Evolutionary conservation across 768 basidiomycete species (phyloP).

Genomic region (Termitomyces sp.): DNA sequence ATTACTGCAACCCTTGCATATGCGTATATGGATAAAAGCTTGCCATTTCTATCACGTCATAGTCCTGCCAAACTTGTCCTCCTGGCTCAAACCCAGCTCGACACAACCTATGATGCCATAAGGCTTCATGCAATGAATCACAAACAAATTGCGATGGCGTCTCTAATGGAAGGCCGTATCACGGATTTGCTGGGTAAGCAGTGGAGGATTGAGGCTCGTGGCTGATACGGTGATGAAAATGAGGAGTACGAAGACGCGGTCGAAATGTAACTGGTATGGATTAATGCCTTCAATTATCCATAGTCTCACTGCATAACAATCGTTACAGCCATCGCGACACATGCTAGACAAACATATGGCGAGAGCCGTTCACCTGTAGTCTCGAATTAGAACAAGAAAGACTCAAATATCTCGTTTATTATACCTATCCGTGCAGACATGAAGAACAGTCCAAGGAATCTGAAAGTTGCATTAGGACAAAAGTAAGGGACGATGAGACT

Average conservation of each 20-base stretch:
- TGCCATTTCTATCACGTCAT: neutral
- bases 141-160: too few species aligned
- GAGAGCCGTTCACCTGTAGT: constrained; percentile 85
- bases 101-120: neutral
- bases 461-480: constrained; percentile 24
- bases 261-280: neutral
- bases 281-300: neutral
- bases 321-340: constrained; percentile 86
- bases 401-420: constrained; percentile 15
- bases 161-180: neutral
- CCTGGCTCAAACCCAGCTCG: neutral
- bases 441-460: constrained; percentile 90
- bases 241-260: neutral
- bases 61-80: neutral
- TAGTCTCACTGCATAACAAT: constrained; percentile 38
- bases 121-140: neutral
- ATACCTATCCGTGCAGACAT: constrained; percentile 94
- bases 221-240: neutral
- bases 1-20: constrained; percentile 14
- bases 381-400: neutral
- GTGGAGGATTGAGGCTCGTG: neutral
- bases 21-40: neutral
- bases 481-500: neutral
- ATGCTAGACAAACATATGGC: constrained; percentile 92
- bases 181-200: neutral